A percentile compares a stretch with the other conserved stretches of the same genome.
Evolutionary conservation across 352 stramenopile species (phyloP).

Genomic region (Globisporangium carolinianum): DNA sequence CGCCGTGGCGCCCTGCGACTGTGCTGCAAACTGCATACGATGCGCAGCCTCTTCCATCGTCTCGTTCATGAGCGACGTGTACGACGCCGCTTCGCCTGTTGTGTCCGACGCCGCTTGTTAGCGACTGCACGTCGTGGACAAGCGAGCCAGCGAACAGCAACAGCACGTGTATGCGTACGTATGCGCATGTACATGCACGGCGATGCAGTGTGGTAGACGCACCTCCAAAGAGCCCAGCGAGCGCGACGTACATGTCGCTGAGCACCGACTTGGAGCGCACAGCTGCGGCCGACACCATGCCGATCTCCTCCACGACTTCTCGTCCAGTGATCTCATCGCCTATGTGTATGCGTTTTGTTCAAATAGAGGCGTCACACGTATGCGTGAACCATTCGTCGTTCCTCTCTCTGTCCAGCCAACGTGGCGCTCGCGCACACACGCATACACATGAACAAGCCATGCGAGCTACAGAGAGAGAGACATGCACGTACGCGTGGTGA

Average conservation of each 20-base stretch:
- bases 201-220: conserved; percentile 1
- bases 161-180: background rate
- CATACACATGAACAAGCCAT: background rate
- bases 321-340: conserved; percentile 61
- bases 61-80: conserved; percentile 82
- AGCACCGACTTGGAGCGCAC: conserved; percentile 80
- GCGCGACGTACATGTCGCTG: conserved; percentile 75
- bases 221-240: conserved; percentile 63
- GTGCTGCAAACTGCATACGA: conserved; percentile 64
- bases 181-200: background rate
- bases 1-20: conserved; percentile 67
- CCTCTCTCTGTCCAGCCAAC: too few species aligned
- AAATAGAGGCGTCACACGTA: too few species aligned
- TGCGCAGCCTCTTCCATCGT: conserved; percentile 72
- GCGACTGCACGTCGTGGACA: too few species aligned
- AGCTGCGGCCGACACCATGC: conserved; percentile 62
- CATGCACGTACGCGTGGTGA: conserved; percentile 50
- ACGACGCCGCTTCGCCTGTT: conserved; percentile 56
- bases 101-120: background rate
- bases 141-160: too few species aligned
- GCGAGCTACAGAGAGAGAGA: background rate
- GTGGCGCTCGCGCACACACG: too few species aligned
- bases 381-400: too few species aligned
- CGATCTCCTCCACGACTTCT: conserved; percentile 68
- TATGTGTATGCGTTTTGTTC: conserved; percentile 4